Base-by-base conservation (phyloP, 2,329 filamentous ascomycete genomes). In the Aurifilum marmelostoma region DNA sequence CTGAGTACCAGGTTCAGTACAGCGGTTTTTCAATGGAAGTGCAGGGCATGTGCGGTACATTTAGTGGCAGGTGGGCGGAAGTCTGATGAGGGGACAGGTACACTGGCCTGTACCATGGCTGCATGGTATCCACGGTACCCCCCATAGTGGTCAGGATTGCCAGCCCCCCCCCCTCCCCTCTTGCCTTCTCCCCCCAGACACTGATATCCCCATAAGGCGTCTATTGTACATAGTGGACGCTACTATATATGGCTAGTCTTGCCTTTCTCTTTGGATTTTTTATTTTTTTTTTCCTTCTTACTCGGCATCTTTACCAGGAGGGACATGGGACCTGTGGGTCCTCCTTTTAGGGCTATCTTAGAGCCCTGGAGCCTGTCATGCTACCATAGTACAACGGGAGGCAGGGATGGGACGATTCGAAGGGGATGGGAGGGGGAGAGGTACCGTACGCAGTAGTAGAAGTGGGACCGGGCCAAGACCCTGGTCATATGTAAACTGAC, bases 171-270 rank as follows among this genome's bases (percentile, higher is more conserved):
- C n/a, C n/a, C 24, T 3, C 1, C 9, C n/a, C 50, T 27, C 61
- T 8, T 34, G 34, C 43, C n/a, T n/a, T n/a, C n/a, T n/a, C n/a
- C n/a, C 43, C 43, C 43, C 43, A 47, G 43, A 47, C 43, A 47
- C 43, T 18, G 41, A 47, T 21, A 47, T 47, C 41, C 39, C 43
- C 61, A 32, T 52, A 63, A 43, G 61, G 61, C 61, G 41, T 56
- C 21, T 16, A 24, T 8, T 7, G 21, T 50, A 18, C 14, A 18
- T 43, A 27, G 24, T 63, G n/a, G n/a, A n/a, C n/a, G 24, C 61
- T 37, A 24, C 32, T 43, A 41, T 8, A 63, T 50, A 14, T 16
- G 61, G 61, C 47, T 63, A 52, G 61, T 24, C 59, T n/a, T n/a
- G 24, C 18, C 18, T 50, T 34, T 7, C 7, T 63, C 34, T 37